Base-by-base conservation (phyloP, 106 monocot species). In the Iris macrosiphon region DNA sequence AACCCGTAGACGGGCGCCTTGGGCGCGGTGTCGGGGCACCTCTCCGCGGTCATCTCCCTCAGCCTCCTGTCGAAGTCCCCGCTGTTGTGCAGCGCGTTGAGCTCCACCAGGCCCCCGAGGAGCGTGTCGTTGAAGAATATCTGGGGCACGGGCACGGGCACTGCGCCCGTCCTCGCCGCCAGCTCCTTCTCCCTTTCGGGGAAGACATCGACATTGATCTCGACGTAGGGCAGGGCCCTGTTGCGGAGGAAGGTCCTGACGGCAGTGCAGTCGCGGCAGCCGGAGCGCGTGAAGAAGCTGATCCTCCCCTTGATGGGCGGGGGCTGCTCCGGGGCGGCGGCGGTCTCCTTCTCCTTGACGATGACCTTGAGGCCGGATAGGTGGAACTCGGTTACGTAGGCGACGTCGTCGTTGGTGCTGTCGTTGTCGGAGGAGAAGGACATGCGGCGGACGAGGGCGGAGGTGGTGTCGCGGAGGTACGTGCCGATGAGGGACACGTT, bases 131-230 rank as follows among this genome's bases (percentile, higher is more conserved):
- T 98, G 58, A 98, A 66, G 69, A 98, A 98, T 10, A 98, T 75
- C 55, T 69, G 68, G 26, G 96, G 96, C n/a, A n/a, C n/a, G n/a
- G n/a, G n/a, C 15, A 98, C 90, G 6, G 79, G 49, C 14, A 43
- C 9, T 26, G 69, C 49, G 13, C 90, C 96, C 23, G 75, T 54
- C 24, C 86, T 68, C n/a, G 74, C 64, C 3, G 65, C 17, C 66
- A 98, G 74, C 40, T 98, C 96, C 57, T 68, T 51, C 59, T 77
- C 77, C 40, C 96, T 66, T 30, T 79, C 72, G 11, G 90, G 91
- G 62, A 87, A 98, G 20, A 98, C 96, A 60, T 98, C 96, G 12
- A 98, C 22, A 78, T 98, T 98, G 64, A 98, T 98, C 68, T 98
- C 96, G 10, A 84, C 90, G 64, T 70, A 91, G 3, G 75, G 73